A percentile compares a stretch with the other conserved stretches of the same genome.
Evolutionary conservation across 2,329 filamentous ascomycete genomes (phyloP).

Genomic region (Incumbomyces lentus): DNA sequence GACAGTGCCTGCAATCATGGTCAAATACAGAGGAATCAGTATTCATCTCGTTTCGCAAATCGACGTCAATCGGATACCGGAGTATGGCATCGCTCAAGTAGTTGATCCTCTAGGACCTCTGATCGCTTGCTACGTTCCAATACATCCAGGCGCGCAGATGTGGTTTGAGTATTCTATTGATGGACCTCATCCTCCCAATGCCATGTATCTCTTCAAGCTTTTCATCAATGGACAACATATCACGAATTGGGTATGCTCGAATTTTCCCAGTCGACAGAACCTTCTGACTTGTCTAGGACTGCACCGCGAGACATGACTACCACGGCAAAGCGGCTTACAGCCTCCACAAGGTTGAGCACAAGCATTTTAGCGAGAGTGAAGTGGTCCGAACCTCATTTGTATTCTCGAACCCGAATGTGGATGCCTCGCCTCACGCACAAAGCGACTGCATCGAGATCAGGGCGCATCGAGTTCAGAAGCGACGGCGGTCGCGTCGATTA

Average conservation of each 20-base stretch:
- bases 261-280: too few species aligned
- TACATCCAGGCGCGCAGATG: slow-evolving; percentile 19
- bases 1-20: slow-evolving; percentile 8
- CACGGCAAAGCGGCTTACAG: slow-evolving; percentile 20
- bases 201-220: slow-evolving; percentile 20
- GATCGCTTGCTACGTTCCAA: slow-evolving; percentile 16
- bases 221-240: slow-evolving; percentile 12
- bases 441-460: slow-evolving; percentile 18
- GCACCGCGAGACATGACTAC: slow-evolving; percentile 17
- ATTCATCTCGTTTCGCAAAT: slow-evolving; percentile 19
- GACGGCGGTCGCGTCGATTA: slow-evolving; percentile 1
- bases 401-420: background rate
- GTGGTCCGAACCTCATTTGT: background rate
- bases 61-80: slow-evolving; percentile 17
- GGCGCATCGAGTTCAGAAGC: slow-evolving; percentile 17
- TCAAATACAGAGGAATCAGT: slow-evolving; percentile 19
- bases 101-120: background rate
- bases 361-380: background rate
- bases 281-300: slow-evolving; percentile 9
- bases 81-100: slow-evolving; percentile 10
- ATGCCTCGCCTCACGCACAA: background rate
- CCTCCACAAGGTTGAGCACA: background rate
- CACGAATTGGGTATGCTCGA: slow-evolving; percentile 11
- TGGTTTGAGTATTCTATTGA: slow-evolving; percentile 22
- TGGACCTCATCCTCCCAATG: slow-evolving; percentile 18